Base-by-base conservation (phyloP, 768 basidiomycete species). In the Mycena belliarum region DNA sequence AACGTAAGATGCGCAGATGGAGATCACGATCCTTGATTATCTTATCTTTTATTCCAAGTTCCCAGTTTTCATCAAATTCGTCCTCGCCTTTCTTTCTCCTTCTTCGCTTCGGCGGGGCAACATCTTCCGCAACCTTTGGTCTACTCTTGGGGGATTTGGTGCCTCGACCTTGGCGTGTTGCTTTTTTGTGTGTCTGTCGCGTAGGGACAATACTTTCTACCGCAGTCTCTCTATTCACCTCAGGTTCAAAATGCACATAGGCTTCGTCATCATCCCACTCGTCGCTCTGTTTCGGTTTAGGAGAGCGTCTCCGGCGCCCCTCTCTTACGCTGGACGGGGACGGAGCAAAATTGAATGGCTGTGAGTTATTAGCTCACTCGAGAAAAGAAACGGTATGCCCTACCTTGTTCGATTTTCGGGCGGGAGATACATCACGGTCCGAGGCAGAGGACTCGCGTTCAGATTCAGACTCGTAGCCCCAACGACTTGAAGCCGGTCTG, bases 1-100 rank as follows among this genome's bases (percentile, higher is more conserved):
- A 87, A 25, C 86, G 83, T 61, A 90, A 68, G 57, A 90, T 78
- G 37, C 82, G 80, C 33, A 77, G 66, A 66, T 87, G 72, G 7
- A 90, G 72, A 44, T 71, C 71, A 14, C 65, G 68, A 68, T 88
- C 77, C 48, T 69, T 61, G 4, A 76, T 50, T 52, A 88, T 81
- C 41, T 69, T 70, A 1, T 68, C 68, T 65, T 67, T 78, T 60
- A 87, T 68, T 49, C 65, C 65, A 14, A 64, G 47, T 60, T 81
- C 72, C 77, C 84, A 79, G 26, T 71, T 69, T 26, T 72, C 76
- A 44, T 79, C 76, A 43, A 63, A 55, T 52, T 74, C 64, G 16
- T 67, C 65, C 25, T 26, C 59, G n/a, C 37, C 48, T 51, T 57
- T 64, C 43, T 35, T 63, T 52, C 50, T 59, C 23, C 45, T 63